Evolutionary conservation across 345 rosid genomes (phyloP).

Genomic region (Eucalyptus grandis): DNA sequence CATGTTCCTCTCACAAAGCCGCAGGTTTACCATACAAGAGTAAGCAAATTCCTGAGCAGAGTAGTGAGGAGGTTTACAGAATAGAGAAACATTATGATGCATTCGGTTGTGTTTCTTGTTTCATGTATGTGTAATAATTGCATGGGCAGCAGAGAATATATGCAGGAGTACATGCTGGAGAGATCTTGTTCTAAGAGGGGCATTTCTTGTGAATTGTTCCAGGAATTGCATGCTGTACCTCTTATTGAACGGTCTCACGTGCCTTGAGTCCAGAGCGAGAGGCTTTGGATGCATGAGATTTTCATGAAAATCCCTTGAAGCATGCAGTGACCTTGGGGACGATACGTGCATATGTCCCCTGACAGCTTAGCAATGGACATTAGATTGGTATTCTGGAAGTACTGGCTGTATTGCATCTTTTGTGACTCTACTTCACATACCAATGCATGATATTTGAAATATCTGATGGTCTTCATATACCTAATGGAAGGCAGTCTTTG

Average conservation of each 20-base stretch:
- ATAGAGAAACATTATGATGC: not conserved
- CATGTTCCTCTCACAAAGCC: not conserved
- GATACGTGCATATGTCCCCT: not conserved
- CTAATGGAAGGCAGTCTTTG: not conserved
- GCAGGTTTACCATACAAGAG: not conserved
- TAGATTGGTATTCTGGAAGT: not conserved
- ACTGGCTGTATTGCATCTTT: not conserved
- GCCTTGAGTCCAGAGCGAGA: conserved; percentile 1
- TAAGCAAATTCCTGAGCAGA: not conserved
- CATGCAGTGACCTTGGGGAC: not conserved
- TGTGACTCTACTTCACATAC: not conserved
- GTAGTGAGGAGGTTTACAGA: not conserved
- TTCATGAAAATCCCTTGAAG: not conserved
- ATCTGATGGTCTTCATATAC: not conserved
- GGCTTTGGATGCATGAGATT: conserved; percentile 18
- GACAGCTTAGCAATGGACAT: not conserved
- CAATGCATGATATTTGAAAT: not conserved
- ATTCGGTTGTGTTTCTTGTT: not conserved
- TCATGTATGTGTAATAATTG: not conserved
- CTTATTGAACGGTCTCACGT: conserved; percentile 18
- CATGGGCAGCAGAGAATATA: not conserved
- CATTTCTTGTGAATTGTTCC: conserved; percentile 18
- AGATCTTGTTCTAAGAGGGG: not conserved
- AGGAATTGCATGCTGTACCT: conserved; percentile 29
- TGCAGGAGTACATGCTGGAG: not conserved